Conservation (phyloP, 441 rosid genomes). For the Macaranga tanarius region DNA sequence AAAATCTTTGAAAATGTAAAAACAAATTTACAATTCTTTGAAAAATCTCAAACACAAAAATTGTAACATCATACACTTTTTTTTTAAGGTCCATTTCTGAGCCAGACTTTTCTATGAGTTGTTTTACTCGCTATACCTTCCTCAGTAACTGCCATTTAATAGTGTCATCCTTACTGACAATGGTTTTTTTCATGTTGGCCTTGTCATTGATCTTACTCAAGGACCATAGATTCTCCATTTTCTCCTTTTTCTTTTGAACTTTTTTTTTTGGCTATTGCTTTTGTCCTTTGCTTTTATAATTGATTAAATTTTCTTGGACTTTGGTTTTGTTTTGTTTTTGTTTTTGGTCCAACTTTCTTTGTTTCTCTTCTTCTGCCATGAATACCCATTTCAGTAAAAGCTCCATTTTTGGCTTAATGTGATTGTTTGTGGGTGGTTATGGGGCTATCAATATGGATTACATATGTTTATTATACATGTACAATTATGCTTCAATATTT, state of each 20-base stretch:
- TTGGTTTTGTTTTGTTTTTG: constrained; percentile 6
- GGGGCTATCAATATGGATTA: constrained; percentile 19
- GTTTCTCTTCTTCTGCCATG: constrained; percentile 14
- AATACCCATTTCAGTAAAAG: constrained; percentile 23
- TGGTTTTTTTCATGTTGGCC: constrained; percentile 17
- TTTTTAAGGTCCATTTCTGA: neutral
- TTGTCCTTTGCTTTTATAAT: neutral
- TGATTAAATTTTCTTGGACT: neutral
- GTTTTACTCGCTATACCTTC: neutral
- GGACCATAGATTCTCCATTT: constrained; percentile 24
- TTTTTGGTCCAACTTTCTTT: constrained; percentile 5
- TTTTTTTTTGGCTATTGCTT: neutral
- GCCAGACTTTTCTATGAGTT: neutral
- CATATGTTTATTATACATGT: neutral
- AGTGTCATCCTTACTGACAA: constrained; percentile 15
- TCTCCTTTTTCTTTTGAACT: neutral
- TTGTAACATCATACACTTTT: too few relatives aligned
- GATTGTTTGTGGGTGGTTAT: constrained; percentile 16
- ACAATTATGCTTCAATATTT: constrained; percentile 18
- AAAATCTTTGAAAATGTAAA: too few relatives aligned
- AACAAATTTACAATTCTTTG: too few relatives aligned
- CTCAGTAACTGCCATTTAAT: constrained; percentile 20
- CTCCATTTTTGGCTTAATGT: constrained; percentile 11
- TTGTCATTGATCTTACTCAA: constrained; percentile 10
- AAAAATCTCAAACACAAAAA: too few relatives aligned